phyloP scores from a whole-genome alignment of 495 filamentous ascomycete species.

The Aspergillus conjunctus region DNA sequence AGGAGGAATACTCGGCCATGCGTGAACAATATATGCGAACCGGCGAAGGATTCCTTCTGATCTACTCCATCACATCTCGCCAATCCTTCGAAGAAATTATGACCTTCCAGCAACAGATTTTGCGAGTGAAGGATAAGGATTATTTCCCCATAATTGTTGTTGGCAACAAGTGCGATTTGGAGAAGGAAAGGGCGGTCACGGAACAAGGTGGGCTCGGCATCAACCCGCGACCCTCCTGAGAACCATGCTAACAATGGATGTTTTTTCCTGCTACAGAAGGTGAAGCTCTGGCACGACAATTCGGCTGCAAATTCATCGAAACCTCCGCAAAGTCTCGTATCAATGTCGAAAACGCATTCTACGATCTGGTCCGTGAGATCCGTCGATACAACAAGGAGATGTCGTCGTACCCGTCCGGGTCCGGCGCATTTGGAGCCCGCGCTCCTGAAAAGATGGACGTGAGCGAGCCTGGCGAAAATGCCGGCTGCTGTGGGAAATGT shows the following conservation, averaged over 20 bases:
- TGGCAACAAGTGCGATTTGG: slow-evolving; percentile 99
- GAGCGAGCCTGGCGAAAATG: slow-evolving; percentile 65
- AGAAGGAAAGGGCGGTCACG: slow-evolving; percentile 84
- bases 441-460: slow-evolving; percentile 78
- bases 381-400: slow-evolving; percentile 97
- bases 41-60: slow-evolving; percentile 94
- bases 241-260: slow-evolving; percentile 29
- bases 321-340: slow-evolving; percentile 97
- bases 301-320: slow-evolving; percentile 97
- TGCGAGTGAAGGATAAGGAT: slow-evolving; percentile 98
- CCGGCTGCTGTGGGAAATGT: slow-evolving; percentile 85
- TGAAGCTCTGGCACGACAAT: slow-evolving; percentile 78
- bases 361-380: slow-evolving; percentile 96
- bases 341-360: slow-evolving; percentile 98
- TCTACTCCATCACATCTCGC: slow-evolving; percentile 96
- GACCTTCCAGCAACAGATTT: slow-evolving; percentile 98
- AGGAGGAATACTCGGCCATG: slow-evolving; percentile 99
- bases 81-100: slow-evolving; percentile 98
- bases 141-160: slow-evolving; percentile 99
- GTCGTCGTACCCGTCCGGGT: slow-evolving; percentile 75
- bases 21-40: slow-evolving; percentile 99
- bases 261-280: slow-evolving; percentile 65
- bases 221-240: neutral
- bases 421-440: slow-evolving; percentile 59
- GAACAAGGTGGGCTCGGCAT: slow-evolving; percentile 71